Conservation (phyloP, 306 rosid species). For the Pyrus pyrifolia region DNA sequence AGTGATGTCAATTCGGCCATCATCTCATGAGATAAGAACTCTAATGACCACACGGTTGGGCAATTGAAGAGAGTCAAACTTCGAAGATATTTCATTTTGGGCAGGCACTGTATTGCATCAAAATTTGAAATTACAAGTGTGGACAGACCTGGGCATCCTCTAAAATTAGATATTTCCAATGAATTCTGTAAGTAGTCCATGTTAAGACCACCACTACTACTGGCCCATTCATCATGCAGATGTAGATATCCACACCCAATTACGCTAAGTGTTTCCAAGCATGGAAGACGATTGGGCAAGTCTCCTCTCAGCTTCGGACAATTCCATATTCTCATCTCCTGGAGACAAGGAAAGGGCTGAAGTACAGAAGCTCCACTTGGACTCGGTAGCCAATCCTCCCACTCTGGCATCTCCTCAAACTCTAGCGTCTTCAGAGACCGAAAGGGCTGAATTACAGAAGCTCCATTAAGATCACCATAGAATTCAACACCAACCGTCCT, state of each 20-base stretch:
- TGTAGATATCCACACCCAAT: accelerated
- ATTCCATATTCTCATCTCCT: background rate
- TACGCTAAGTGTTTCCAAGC: background rate
- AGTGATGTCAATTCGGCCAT: background rate
- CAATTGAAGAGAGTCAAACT: too few species aligned
- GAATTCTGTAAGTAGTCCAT: too few species aligned
- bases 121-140: accelerated
- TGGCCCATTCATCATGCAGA: too few species aligned
- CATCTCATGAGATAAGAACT: background rate
- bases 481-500: too few species aligned
- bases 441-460: too few species aligned
- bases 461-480: too few species aligned
- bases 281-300: background rate
- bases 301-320: background rate
- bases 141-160: too few species aligned
- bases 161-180: background rate
- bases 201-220: too few species aligned
- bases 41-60: background rate
- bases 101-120: too few species aligned
- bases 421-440: background rate
- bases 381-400: background rate
- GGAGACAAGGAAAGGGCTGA: background rate
- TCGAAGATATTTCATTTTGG: too few species aligned
- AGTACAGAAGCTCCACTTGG: background rate
- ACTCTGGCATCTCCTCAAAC: background rate